phyloP scores from a whole-genome alignment of 2,329 filamentous ascomycete species.

The Alternaria arbusti region DNA sequence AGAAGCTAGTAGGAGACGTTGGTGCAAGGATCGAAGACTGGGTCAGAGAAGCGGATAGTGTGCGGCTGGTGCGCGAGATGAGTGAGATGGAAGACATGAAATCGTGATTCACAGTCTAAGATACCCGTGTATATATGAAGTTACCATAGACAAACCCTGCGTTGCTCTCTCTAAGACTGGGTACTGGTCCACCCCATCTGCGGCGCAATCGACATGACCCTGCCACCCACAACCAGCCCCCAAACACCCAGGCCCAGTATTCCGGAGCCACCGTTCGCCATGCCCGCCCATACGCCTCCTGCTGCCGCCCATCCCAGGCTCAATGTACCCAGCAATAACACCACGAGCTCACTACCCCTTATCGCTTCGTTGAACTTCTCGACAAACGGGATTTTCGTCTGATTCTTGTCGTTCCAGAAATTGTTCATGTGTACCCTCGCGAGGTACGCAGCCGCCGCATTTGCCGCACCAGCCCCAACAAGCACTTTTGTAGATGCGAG shows the following conservation, averaged over 20 bases:
- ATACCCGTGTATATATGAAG: not conserved
- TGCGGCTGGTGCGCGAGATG: constrained; percentile 37
- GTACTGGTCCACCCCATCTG: constrained; percentile 2
- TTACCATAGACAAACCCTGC: too few species aligned
- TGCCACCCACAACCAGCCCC: constrained; percentile 3
- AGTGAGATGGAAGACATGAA: constrained; percentile 12
- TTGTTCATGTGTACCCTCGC: constrained; percentile 36
- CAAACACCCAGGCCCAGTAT: constrained; percentile 11
- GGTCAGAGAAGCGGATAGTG: constrained; percentile 66
- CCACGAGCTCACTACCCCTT: constrained; percentile 37
- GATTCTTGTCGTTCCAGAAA: constrained; percentile 44
- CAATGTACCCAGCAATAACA: constrained; percentile 29
- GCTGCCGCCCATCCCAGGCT: constrained; percentile 27
- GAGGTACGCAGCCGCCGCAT: constrained; percentile 16
- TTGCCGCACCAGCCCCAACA: constrained; percentile 14
- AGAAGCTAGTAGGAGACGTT: constrained; percentile 77
- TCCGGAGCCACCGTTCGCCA: constrained; percentile 11
- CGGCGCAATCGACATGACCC: constrained; percentile 3
- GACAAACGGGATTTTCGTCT: constrained; percentile 44
- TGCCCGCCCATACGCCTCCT: constrained; percentile 23
- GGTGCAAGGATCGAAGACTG: constrained; percentile 70
- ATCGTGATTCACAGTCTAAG: not conserved
- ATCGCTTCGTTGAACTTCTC: constrained; percentile 48
- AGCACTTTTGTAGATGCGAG: constrained; percentile 8
- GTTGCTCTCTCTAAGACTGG: too few species aligned